These are phyloP conservation scores for Dicorynia guianensis DNA, from an alignment of 306 rosid species.

Conservation along the genomic window DNA sequence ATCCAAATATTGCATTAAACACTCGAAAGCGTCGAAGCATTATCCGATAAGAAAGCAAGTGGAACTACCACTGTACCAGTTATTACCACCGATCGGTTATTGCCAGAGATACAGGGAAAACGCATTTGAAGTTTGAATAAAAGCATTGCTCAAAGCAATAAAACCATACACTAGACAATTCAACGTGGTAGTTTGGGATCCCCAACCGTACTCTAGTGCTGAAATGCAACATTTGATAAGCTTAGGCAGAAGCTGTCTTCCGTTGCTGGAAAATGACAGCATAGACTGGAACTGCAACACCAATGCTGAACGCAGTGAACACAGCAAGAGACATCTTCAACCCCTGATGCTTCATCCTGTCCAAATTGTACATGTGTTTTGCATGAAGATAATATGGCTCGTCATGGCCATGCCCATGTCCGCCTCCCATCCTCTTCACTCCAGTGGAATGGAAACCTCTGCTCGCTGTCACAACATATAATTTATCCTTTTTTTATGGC, in stretches of 20 bases:
- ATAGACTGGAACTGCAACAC: slow-evolving; percentile 55
- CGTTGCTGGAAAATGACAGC: slow-evolving; percentile 66
- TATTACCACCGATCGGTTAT: slow-evolving; percentile 55
- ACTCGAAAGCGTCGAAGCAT: too few species aligned
- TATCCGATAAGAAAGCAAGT: background rate
- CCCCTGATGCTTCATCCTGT: slow-evolving; percentile 52
- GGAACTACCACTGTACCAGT: slow-evolving; percentile 28
- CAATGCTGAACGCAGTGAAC: slow-evolving; percentile 59
- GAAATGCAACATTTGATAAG: slow-evolving; percentile 23
- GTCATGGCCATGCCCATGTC: slow-evolving; percentile 60
- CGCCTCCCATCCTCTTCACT: background rate
- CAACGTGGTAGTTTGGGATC: slow-evolving; percentile 40
- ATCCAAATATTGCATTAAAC: too few species aligned
- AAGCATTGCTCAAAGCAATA: slow-evolving; percentile 29
- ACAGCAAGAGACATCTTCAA: slow-evolving; percentile 63
- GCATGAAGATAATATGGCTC: slow-evolving; percentile 58
- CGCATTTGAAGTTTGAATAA: slow-evolving; percentile 45
- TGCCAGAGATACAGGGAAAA: slow-evolving; percentile 33
- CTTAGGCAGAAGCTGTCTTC: slow-evolving; percentile 59
- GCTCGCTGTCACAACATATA: slow-evolving; percentile 8
- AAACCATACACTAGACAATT: slow-evolving; percentile 22
- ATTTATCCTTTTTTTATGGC: background rate
- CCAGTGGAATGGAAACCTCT: too few species aligned
- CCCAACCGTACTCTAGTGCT: slow-evolving; percentile 32
- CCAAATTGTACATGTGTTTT: slow-evolving; percentile 65